A percentile compares a stretch with the other conserved stretches of the same genome.
These are phyloP conservation scores for Sporobolomyces phaffii DNA, from an alignment of 768 basidiomycete species.

Conservation along the genomic window DNA sequence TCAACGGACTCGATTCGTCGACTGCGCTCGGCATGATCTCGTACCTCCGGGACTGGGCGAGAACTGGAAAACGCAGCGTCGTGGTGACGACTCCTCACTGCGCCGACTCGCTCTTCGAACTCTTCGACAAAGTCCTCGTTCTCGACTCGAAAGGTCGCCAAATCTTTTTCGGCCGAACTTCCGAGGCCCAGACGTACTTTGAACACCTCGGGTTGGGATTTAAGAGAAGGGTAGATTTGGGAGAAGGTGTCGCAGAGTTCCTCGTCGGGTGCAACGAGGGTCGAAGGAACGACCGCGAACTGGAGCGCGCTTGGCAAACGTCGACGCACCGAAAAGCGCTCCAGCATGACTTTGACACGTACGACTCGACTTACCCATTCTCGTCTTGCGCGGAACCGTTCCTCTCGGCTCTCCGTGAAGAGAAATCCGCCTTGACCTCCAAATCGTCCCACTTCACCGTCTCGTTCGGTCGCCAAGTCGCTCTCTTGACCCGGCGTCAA, in stretches of 20 bases:
- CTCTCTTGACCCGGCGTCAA: constrained; percentile 65
- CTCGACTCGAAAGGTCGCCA: constrained; percentile 67
- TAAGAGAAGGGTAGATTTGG: constrained; percentile 41
- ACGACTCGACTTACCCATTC: constrained; percentile 40
- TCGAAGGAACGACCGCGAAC: constrained; percentile 25
- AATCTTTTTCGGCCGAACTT: constrained; percentile 67
- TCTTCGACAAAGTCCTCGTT: constrained; percentile 78
- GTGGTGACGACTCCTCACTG: constrained; percentile 55
- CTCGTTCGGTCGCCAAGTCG: constrained; percentile 67
- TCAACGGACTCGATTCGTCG: constrained; percentile 66
- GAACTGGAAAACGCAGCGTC: constrained; percentile 54
- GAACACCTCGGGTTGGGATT: constrained; percentile 55
- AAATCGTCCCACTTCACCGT: constrained; percentile 72
- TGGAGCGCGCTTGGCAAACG: constrained; percentile 29
- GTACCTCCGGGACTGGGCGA: constrained; percentile 70
- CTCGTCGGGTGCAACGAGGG: constrained; percentile 38
- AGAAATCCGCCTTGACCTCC: constrained; percentile 42
- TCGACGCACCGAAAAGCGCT: constrained; percentile 36
- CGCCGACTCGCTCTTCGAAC: constrained; percentile 55
- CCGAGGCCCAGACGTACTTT: constrained; percentile 58
- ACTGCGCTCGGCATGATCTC: constrained; percentile 78
- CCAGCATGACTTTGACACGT: constrained; percentile 18
- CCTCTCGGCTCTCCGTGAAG: constrained; percentile 29
- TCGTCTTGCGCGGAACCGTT: constrained; percentile 26
- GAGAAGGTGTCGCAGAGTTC: constrained; percentile 44